Percentiles rank a stretch among this genome's conserved stretches.
These are phyloP conservation scores for Globisporangium sylvaticum DNA, from an alignment of 352 stramenopile species.

Conservation along the genomic window DNA sequence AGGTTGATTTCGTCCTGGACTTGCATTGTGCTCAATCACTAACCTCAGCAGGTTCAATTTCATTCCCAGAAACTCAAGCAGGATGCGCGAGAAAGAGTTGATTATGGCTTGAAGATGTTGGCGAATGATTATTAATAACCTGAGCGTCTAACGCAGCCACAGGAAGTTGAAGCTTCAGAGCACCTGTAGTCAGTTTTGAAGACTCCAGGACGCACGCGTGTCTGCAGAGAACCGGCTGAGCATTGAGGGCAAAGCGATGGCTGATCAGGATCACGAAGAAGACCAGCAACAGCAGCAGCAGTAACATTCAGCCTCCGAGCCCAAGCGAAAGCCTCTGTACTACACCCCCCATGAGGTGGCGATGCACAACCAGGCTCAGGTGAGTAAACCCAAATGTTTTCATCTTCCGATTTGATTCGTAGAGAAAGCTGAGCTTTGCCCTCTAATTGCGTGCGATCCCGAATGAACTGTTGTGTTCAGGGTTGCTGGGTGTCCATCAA, in stretches of 20 bases:
- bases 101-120: background rate
- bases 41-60: background rate
- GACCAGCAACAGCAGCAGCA: background rate
- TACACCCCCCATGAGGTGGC: constrained; percentile 81
- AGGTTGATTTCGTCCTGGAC: background rate
- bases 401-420: background rate
- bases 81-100: background rate
- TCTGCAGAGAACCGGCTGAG: background rate
- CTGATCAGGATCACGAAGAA: background rate
- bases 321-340: constrained; percentile 30
- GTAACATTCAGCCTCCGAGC: background rate
- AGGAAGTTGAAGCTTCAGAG: background rate
- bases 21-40: background rate
- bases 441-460: no score
- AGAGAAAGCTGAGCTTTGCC: background rate
- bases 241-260: background rate
- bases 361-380: constrained; percentile 78
- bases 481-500: constrained; percentile 79
- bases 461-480: constrained; percentile 17
- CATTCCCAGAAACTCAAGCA: no score
- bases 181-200: background rate
- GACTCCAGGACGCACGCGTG: background rate
- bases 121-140: background rate
- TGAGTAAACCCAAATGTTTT: constrained; percentile 6
- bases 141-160: background rate